phyloP scores from a whole-genome alignment of 768 basidiomycete genomes.

The Suillus subluteus region DNA sequence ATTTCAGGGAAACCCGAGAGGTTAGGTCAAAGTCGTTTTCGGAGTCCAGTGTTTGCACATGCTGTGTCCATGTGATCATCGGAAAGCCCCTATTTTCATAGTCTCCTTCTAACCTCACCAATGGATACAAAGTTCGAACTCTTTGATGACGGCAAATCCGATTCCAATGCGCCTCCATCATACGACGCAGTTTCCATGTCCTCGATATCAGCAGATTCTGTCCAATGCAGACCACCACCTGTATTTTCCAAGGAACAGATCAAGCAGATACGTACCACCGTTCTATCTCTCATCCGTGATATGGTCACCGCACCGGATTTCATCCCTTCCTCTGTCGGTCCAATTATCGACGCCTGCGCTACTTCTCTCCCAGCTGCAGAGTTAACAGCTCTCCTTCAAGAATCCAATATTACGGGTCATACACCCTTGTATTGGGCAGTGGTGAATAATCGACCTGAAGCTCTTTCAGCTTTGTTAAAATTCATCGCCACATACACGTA shows the following conservation, averaged over 20 bases:
- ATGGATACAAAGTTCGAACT: not conserved
- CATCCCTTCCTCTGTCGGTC: not conserved
- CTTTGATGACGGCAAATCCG: not conserved
- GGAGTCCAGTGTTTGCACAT: not conserved
- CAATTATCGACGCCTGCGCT: not conserved
- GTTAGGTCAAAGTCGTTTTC: not conserved
- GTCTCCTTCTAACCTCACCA: not conserved
- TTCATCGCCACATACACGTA: not conserved
- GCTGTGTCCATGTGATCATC: not conserved
- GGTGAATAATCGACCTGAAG: not conserved
- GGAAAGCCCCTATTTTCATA: not conserved
- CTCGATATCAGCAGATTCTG: not conserved
- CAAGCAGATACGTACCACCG: not conserved
- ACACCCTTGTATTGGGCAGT: constrained; percentile 1
- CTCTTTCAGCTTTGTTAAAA: not conserved
- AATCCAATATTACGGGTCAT: not conserved
- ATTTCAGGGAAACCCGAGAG: too few species aligned
- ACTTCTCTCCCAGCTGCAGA: not conserved
- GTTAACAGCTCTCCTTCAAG: not conserved
- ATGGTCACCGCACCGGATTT: not conserved
- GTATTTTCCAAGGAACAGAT: not conserved
- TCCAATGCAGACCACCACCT: not conserved
- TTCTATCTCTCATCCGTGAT: constrained; percentile 7
- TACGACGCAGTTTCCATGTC: not conserved
- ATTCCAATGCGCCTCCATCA: not conserved